These are phyloP conservation scores for Auxenochlorella pyrenoidosa DNA, from an alignment of 139 green algal genomes.

Conservation along the genomic window DNA sequence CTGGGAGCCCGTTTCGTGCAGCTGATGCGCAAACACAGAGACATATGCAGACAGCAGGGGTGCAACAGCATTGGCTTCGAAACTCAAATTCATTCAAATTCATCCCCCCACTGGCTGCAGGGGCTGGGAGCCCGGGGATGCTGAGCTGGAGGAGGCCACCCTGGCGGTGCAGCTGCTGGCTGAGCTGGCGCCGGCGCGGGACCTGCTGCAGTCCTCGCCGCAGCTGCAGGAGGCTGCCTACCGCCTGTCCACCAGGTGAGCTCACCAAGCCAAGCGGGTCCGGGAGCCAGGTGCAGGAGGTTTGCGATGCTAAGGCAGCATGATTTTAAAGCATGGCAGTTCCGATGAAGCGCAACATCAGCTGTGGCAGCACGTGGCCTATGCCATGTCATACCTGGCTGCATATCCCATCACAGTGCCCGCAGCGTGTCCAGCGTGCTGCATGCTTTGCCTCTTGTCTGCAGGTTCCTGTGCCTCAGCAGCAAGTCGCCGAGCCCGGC, in stretches of 20 bases:
- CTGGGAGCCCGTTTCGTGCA: too few relatives aligned
- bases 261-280: too few relatives aligned
- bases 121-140: constrained; percentile 53
- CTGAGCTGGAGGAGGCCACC: constrained; percentile 71
- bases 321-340: too few relatives aligned
- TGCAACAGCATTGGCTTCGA: too few relatives aligned
- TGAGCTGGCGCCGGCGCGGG: constrained; percentile 39
- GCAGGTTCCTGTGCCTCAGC: constrained; percentile 29
- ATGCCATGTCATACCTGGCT: too few relatives aligned
- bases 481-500: constrained; percentile 34
- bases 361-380: too few relatives aligned
- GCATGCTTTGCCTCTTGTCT: background rate
- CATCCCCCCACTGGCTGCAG: constrained; percentile 18
- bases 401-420: background rate
- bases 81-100: too few relatives aligned
- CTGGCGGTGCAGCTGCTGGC: constrained; percentile 63
- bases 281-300: too few relatives aligned
- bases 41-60: too few relatives aligned
- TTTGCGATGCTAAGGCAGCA: too few relatives aligned
- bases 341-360: too few relatives aligned
- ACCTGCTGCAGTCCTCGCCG: background rate
- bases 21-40: too few relatives aligned
- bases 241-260: constrained; percentile 4
- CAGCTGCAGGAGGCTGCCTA: constrained; percentile 43
- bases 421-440: background rate